Percentiles rank a stretch among this genome's conserved stretches.
Evolutionary conservation across 371 early-diverging fungal genomes (phyloP).

Genomic region (Circinella minor): DNA sequence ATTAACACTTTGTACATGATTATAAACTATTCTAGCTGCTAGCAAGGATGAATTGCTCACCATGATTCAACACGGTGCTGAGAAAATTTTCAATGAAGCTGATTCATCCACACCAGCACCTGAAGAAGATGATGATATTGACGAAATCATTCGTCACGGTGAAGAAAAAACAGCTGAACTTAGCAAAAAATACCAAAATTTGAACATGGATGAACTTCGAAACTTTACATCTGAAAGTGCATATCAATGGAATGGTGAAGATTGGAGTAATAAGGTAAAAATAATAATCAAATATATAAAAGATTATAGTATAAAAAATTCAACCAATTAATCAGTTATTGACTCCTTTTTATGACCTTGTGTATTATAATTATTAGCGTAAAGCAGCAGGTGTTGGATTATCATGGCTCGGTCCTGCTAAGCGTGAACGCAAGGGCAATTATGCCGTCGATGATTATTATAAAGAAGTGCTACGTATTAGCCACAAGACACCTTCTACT

Average conservation of each 20-base stretch:
- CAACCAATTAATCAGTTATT: no score
- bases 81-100: conserved; percentile 76
- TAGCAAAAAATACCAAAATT: conserved; percentile 81
- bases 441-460: conserved; percentile 91
- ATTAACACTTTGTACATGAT: not conserved
- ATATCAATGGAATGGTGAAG: conserved; percentile 98
- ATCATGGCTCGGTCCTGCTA: conserved; percentile 85
- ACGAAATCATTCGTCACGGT: conserved; percentile 83
- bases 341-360: no score
- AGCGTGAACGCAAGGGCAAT: conserved; percentile 85
- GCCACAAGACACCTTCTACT: conserved; percentile 49
- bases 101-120: conserved; percentile 54
- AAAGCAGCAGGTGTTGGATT: conserved; percentile 52
- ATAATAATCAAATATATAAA: not conserved
- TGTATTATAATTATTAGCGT: conserved; percentile 20
- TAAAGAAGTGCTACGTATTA: conserved; percentile 71
- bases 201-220: conserved; percentile 89
- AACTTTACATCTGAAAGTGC: conserved; percentile 80
- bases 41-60: conserved; percentile 87
- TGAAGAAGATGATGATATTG: conserved; percentile 85
- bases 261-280: conserved; percentile 72
- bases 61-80: conserved; percentile 98
- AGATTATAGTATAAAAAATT: no score
- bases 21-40: conserved; percentile 28
- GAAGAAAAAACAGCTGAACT: conserved; percentile 92